Evolutionary conservation across 2,329 filamentous ascomycete species (phyloP).

Genomic region (Xylariomycetidae sp.): DNA sequence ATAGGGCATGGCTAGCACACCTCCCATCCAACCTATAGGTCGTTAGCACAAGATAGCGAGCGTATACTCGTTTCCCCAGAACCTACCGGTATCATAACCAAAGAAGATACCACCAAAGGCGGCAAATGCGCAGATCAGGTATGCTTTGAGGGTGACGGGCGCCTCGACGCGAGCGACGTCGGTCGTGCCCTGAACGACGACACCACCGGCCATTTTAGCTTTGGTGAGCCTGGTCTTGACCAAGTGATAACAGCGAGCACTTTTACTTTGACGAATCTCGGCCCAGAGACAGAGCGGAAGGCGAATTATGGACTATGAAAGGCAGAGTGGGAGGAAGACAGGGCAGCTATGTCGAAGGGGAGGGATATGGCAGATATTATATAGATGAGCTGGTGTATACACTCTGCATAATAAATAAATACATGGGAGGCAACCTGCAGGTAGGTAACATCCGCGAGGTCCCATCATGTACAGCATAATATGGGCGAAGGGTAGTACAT

Average conservation of each 20-base stretch:
- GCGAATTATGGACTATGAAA: too few relatives aligned
- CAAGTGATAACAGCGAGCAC: too few relatives aligned
- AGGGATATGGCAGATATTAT: slow-evolving; percentile 18
- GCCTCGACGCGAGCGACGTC: slow-evolving; percentile 61
- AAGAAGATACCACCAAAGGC: slow-evolving; percentile 73
- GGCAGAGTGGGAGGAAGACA: slow-evolving; percentile 12
- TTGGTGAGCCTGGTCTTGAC: too few relatives aligned
- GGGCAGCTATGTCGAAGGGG: slow-evolving; percentile 15
- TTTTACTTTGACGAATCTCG: too few relatives aligned
- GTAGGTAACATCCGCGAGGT: slow-evolving; percentile 14
- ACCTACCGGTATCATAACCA: slow-evolving; percentile 68
- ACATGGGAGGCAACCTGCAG: slow-evolving; percentile 10
- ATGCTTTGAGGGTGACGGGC: slow-evolving; percentile 64
- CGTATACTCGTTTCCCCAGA: not conserved
- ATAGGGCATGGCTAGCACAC: slow-evolving; percentile 20
- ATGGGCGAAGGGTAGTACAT: slow-evolving; percentile 7
- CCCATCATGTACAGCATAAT: slow-evolving; percentile 1
- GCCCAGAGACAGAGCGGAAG: too few relatives aligned
- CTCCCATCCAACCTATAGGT: slow-evolving; percentile 18
- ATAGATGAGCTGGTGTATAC: too few relatives aligned
- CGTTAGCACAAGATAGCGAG: not conserved
- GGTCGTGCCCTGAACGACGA: slow-evolving; percentile 29
- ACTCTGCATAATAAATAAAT: slow-evolving; percentile 11
- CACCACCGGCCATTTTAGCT: slow-evolving; percentile 26
- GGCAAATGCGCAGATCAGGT: slow-evolving; percentile 65